A percentile compares a stretch with the other conserved stretches of the same genome.
Evolutionary conservation across 495 filamentous ascomycete species (phyloP).

Genomic region (Penicillium dipodomyicola): DNA sequence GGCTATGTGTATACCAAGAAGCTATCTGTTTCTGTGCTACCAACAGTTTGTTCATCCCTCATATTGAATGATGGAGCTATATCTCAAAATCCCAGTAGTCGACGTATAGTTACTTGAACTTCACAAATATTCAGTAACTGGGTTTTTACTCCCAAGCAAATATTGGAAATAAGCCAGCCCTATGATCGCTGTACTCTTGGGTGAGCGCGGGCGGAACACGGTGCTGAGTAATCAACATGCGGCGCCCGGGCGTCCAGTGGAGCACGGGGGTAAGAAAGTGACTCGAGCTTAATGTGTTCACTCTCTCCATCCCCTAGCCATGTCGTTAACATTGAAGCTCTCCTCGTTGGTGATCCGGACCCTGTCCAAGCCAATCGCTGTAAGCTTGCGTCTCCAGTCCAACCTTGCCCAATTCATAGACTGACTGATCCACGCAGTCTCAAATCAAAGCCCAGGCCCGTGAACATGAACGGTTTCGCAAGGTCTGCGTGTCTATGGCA

Average conservation of each 20-base stretch:
- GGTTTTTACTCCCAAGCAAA: not conserved
- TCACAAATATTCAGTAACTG: not conserved
- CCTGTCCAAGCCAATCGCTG: slow-evolving; percentile 70
- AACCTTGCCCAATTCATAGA: slow-evolving; percentile 45
- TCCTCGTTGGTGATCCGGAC: slow-evolving; percentile 66
- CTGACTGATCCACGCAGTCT: slow-evolving; percentile 61
- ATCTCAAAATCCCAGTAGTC: not conserved
- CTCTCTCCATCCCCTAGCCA: slow-evolving; percentile 18
- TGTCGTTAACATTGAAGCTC: slow-evolving; percentile 65
- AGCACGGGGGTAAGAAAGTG: slow-evolving; percentile 3
- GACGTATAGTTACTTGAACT: not conserved
- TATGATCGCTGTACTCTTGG: not conserved
- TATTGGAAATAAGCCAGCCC: not conserved
- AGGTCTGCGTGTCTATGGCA: slow-evolving; percentile 68
- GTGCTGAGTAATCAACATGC: not conserved
- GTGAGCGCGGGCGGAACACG: not conserved
- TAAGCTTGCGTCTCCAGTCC: slow-evolving; percentile 35
- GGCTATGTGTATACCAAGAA: not conserved
- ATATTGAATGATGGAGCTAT: not conserved
- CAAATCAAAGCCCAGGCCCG: slow-evolving; percentile 91
- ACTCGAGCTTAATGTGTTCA: slow-evolving; percentile 6
- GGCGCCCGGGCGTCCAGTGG: not conserved
- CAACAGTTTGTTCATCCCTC: not conserved
- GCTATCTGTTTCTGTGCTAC: not conserved
- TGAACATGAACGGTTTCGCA: slow-evolving; percentile 88